Base-by-base conservation (phyloP, 2,329 filamentous ascomycete species). In the Paecilomyces sp. region DNA sequence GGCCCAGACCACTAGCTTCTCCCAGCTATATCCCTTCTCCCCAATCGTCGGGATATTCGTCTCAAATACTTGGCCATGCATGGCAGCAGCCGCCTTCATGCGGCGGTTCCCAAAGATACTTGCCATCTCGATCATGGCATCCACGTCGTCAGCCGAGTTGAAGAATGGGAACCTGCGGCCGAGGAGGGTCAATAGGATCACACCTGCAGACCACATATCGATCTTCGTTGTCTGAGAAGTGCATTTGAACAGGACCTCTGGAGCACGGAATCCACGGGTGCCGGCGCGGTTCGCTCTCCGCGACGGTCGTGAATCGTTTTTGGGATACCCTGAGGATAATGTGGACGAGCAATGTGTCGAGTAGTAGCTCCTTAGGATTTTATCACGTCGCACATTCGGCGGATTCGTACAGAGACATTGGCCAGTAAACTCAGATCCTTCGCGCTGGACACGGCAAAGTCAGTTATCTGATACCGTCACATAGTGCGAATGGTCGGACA, bases 61-160 rank as follows among this genome's bases (percentile, higher is more conserved):
- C 75, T 99, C 92, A 64, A 97, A 91, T 60, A 96, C 86, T 68
- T 92, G 90, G 1, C 94, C 94, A 70, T 99, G 94, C 56, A 96
- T 80, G 18, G 91, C 80, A 0, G 91, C 91, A 2, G 89, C 90
- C 34, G 85, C 80, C 70, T 88, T 90, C 93, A 99, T 97, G 60
- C 88, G 86, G 70, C 85, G 87, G 51, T 83, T 83, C 56, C 94
- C 94, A 72, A 97, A 97, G 62, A 99, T 96, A 60, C 91, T 96
- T 36, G 92, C 90, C 65, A 99, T 95, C 75, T 99, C 94, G 66
- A 99, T 93, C 83, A 97, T 89, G 57, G 94, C 94, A 71, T 99
- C 94, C 55, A 99, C 89, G 68, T 99, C 94, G 73, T 99, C 94
- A n/a, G 92, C 89, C 54, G 91, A 96, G 77, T 99, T 97, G 82